These are phyloP conservation scores for Pachyrhizus erosus DNA, from an alignment of 306 rosid genomes.

Conservation along the genomic window DNA sequence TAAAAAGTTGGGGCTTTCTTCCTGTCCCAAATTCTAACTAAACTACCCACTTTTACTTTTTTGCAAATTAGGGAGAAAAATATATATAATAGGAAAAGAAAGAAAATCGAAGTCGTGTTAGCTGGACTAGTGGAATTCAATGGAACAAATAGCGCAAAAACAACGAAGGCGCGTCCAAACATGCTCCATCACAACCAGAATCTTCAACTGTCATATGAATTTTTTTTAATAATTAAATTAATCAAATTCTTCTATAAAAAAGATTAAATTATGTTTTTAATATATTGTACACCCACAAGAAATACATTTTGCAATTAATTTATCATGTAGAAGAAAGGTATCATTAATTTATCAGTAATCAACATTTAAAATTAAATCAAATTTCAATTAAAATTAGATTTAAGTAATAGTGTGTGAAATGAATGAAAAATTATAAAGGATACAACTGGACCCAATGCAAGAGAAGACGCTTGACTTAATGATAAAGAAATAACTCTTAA, in stretches of 20 bases:
- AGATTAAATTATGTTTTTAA: not conserved
- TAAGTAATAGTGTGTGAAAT: not conserved
- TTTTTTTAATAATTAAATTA: not conserved
- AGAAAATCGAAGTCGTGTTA: not conserved
- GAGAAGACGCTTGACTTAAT: not conserved
- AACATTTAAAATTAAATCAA: not conserved
- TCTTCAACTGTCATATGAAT: not conserved
- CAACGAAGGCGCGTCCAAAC: not conserved
- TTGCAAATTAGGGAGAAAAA: not conserved
- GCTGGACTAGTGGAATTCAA: not conserved
- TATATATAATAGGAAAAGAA: not conserved
- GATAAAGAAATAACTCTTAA: not conserved
- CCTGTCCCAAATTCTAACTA: not conserved
- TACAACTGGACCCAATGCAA: not conserved
- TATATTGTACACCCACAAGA: no score
- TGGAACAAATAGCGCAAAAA: not conserved
- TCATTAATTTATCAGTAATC: not conserved
- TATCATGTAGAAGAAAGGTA: not conserved
- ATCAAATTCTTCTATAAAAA: not conserved
- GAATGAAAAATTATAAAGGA: not conserved
- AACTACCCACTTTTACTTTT: not conserved
- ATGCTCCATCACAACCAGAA: not conserved
- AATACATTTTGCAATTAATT: no score
- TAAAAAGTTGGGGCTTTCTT: not conserved
- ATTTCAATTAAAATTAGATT: no score